Evolutionary conservation across 495 filamentous ascomycete genomes (phyloP), one percentile per base, ranked within the genome.

Genomic region (Opeltia flavorubescens): DNA sequence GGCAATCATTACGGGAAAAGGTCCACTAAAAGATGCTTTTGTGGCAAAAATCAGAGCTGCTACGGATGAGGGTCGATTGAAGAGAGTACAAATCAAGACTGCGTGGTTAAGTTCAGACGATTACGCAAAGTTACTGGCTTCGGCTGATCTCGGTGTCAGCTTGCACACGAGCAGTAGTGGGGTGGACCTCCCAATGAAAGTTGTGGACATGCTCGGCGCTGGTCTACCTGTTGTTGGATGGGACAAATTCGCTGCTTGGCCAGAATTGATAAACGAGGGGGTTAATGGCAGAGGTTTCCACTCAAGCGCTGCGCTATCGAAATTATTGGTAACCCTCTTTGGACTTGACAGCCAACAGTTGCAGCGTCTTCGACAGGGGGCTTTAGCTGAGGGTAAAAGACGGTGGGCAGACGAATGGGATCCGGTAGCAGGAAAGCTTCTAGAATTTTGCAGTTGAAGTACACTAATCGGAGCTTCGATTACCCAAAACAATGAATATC

Each of bases 161-260:
- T 68, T 99, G 41, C 91, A 99, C 62, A 93, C 76, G 45, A 93
- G 85, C 52, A 89, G 82, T 53, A 94, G 86, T 36, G 91, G 91
- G 2, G 86, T 99, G 0, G 91, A 99, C 65, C 65, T 99, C 20
- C 91, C 91, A 0, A 99, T 99, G 91, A 99, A 99, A 65, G 89
- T 99, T 6, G 89, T 99, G 5, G 91, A 99, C 56, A 91, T 99
- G 85, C 95, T 96, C 57, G 91, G 91, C 0, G 81, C 86, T 0
- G 91, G 91, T 0, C 63, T 99, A 43, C 91, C 91, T 0, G 93
- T 99, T 3, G 81, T 79, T 1, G 91, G 87, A 18, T 95, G 87
- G 75, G 70, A 66, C 18, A 72, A 70, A 6, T 95, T 89, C 54
- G 77, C 86, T 59, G 86, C 86, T 43, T 94, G 89, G 75, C 72